Evolutionary conservation across 2,329 filamentous ascomycete genomes (phyloP), one percentile per base, ranked within the genome.

Genomic region (Colletotrichum incanum): DNA sequence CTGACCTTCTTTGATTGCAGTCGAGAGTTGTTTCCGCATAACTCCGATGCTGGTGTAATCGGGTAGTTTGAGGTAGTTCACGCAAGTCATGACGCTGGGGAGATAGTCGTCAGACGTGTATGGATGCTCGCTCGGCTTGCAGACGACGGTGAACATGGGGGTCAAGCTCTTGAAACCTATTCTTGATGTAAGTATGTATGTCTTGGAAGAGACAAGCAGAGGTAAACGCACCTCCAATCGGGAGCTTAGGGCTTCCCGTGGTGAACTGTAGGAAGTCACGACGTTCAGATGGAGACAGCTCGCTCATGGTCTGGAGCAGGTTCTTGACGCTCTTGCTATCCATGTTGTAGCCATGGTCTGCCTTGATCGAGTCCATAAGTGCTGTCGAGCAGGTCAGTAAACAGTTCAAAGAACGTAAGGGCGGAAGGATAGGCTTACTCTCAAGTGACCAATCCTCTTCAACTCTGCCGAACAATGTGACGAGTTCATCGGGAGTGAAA

Each of bases 21-120:
- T 93, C 75, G 90, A 91, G 65, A 99, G 87, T 81, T 94, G 94
- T 80, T 93, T 89, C 78, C 89, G 92, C 83, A 99, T 91, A 63
- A 93, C 88, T 1, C 94, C 90, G 74, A 97, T 85, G 76, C 86
- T 91, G 76, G 92, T 96, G 83, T 99, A 99, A 82, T 99, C 94
- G 26, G 96, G 96, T 79, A 99, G 89, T 84, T 99, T 99, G 78
- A 99, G 90, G 81, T 99, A 99, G 83, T 99, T 99, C 83, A 98
- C 96, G 81, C 97, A 99, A 14, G 97, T 99, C 97, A 99, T 99
- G 81, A 99, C 97, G 80, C 95, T 98, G 16, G 97, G 96, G n/a
- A 99, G 89, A 79, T 98, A 99, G 84, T 99, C 96, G 79, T 99
- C 96, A 5, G 96, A 96, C 4, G 92, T 93, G 81, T 95, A 96